Conservation (phyloP, 768 basidiomycete genomes). For the Boletus huronensis region DNA sequence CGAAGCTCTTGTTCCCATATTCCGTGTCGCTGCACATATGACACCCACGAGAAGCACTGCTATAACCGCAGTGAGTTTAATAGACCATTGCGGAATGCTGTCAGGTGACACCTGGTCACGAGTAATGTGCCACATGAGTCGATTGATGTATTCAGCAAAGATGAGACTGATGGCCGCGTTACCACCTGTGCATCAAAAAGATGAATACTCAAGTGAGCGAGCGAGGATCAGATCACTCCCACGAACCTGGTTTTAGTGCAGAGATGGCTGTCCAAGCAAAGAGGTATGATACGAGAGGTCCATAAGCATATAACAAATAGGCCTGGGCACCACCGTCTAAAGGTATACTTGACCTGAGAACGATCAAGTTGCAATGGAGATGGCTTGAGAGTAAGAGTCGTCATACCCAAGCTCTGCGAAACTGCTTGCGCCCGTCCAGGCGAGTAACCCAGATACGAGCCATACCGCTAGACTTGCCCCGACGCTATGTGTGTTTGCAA, state of each 20-base stretch:
- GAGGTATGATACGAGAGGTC: constrained; percentile 81
- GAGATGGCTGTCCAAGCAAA: constrained; percentile 96
- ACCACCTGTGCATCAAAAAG: constrained; percentile 41
- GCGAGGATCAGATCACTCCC: background rate
- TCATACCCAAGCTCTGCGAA: constrained; percentile 87
- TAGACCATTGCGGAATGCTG: constrained; percentile 85
- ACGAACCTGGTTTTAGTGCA: constrained; percentile 75
- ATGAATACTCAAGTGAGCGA: background rate
- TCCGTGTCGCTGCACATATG: constrained; percentile 77
- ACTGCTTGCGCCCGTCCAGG: constrained; percentile 95
- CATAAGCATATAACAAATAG: constrained; percentile 87
- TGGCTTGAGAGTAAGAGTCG: background rate
- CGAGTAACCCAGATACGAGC: constrained; percentile 77
- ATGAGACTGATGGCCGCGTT: constrained; percentile 87
- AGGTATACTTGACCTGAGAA: constrained; percentile 31
- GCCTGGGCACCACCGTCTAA: constrained; percentile 60
- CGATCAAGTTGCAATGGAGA: background rate
- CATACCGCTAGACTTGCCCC: constrained; percentile 88
- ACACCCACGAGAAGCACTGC: constrained; percentile 70
- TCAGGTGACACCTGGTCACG: constrained; percentile 68
- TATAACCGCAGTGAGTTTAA: constrained; percentile 77
- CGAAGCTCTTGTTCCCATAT: constrained; percentile 74
- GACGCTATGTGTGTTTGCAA: constrained; percentile 84
- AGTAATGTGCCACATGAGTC: constrained; percentile 79
- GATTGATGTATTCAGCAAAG: constrained; percentile 89